phyloP scores from a whole-genome alignment of 331 rosid genomes.

The Pyracantha coccinea region DNA sequence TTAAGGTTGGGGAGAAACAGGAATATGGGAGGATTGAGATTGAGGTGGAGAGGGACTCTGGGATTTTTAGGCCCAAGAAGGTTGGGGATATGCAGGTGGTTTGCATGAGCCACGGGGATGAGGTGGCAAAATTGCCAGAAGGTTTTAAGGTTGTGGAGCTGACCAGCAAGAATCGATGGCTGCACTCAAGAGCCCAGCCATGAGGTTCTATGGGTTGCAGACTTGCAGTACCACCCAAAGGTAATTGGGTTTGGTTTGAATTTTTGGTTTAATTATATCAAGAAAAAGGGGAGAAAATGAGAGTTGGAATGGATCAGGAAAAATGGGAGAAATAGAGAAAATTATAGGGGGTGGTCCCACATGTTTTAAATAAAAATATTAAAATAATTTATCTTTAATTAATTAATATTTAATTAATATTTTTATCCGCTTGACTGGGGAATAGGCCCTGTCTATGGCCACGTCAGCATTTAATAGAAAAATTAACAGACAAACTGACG shows the following conservation, averaged over 20 bases:
- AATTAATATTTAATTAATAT: too few species aligned
- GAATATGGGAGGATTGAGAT: constrained; percentile 95
- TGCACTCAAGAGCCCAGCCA: constrained; percentile 40
- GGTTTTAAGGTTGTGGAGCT: constrained; percentile 72
- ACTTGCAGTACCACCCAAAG: constrained; percentile 67
- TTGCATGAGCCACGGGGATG: constrained; percentile 99
- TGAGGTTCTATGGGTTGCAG: constrained; percentile 77
- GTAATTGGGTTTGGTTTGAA: constrained; percentile 20
- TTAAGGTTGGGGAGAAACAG: constrained; percentile 57
- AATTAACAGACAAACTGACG: too few species aligned
- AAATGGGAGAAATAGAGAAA: too few species aligned
- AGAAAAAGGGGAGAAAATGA: too few species aligned
- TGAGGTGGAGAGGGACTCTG: constrained; percentile 30
- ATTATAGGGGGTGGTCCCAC: too few species aligned
- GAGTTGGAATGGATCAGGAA: too few species aligned
- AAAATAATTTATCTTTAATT: too few species aligned
- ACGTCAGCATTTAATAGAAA: too few species aligned
- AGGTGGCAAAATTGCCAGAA: constrained; percentile 47
- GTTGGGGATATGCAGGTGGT: constrained; percentile 53
- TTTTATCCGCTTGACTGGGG: too few species aligned
- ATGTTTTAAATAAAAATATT: too few species aligned
- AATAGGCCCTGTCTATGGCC: too few species aligned
- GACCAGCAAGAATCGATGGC: constrained; percentile 72
- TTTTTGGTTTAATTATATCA: background rate
- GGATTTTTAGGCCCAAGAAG: constrained; percentile 31